A percentile compares a stretch with the other conserved stretches of the same genome.
Conservation (phyloP, 148 eudicot genomes). For the Heliamphora exappendiculata region DNA sequence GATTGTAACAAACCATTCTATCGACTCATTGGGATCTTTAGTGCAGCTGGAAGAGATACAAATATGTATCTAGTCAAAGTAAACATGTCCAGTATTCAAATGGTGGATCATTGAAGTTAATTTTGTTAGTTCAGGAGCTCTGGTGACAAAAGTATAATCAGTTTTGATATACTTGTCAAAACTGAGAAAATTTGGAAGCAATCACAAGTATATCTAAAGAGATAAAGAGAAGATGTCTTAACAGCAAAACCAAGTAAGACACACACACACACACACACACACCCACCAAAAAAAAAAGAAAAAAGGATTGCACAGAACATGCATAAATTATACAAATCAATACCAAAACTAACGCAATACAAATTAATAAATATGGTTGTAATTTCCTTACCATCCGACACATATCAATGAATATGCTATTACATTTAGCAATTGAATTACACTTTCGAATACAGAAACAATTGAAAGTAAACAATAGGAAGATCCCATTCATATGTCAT, state of each 20-base stretch:
- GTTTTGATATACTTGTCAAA: neutral
- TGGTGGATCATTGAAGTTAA: neutral
- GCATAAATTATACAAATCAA: neutral
- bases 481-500: neutral
- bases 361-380: neutral
- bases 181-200: neutral
- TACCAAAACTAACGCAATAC: neutral
- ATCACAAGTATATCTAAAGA: neutral
- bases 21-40: neutral
- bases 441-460: slow-evolving; percentile 6
- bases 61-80: neutral
- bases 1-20: neutral
- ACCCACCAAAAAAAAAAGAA: neutral
- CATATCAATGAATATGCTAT: slow-evolving; percentile 1
- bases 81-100: neutral
- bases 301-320: neutral
- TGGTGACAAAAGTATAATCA: neutral
- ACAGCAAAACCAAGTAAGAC: neutral
- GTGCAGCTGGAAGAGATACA: neutral
- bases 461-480: neutral
- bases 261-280: neutral
- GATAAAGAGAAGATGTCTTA: neutral
- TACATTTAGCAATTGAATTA: slow-evolving; percentile 1
- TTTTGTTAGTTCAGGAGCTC: neutral
- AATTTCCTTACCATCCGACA: neutral